Conservation (phyloP, 768 basidiomycete species). For the Rhizopogon salebrosus region DNA sequence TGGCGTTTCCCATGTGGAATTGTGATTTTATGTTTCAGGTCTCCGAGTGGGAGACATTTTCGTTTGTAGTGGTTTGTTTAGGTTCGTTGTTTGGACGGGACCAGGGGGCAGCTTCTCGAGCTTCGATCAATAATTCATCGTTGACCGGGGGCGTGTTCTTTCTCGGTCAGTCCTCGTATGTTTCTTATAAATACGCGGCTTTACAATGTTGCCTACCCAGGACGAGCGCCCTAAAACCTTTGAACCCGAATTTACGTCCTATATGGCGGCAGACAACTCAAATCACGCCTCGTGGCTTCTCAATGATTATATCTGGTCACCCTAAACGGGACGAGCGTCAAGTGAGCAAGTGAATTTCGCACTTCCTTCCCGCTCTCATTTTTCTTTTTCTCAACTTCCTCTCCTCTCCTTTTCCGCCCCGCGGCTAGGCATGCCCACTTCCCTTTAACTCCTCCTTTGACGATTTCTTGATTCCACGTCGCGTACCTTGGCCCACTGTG, state of each 20-base stretch:
- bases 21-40: background rate
- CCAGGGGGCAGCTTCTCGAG: background rate
- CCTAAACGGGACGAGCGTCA: constrained; percentile 15
- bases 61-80: background rate
- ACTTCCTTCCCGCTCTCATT: background rate
- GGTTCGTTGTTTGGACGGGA: background rate
- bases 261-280: background rate
- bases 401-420: no score
- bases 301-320: background rate
- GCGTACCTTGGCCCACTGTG: background rate
- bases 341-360: constrained; percentile 5
- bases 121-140: background rate
- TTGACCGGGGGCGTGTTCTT: background rate
- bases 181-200: background rate
- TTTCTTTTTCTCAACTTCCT: constrained; percentile 5
- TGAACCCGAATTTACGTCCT: background rate
- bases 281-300: constrained; percentile 1
- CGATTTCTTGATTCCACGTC: constrained; percentile 3
- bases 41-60: background rate
- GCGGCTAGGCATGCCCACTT: constrained; percentile 13
- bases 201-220: background rate
- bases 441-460: constrained; percentile 6
- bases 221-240: background rate
- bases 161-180: background rate
- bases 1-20: background rate